phyloP scores from a whole-genome alignment of 2,329 filamentous ascomycete genomes.

The Alternaria viburni region DNA sequence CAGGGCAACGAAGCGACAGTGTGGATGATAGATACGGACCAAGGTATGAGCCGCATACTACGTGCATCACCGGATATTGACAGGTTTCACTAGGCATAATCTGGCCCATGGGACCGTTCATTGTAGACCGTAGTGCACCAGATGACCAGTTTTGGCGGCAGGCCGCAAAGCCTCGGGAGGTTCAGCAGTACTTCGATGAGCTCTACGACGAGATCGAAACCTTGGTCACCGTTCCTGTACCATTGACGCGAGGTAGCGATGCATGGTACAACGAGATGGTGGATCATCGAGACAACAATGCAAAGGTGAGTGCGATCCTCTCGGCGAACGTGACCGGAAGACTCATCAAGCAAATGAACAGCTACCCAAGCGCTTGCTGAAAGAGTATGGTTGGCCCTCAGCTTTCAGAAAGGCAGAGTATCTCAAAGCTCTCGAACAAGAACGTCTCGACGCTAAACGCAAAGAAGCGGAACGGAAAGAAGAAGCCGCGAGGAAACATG shows the following conservation, averaged over 20 bases:
- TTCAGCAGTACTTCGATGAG: conserved; percentile 3
- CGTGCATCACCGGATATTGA: neutral
- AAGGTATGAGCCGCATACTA: conserved; percentile 1
- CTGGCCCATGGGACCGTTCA: neutral
- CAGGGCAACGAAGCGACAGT: conserved; percentile 4
- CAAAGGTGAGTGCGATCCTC: neutral
- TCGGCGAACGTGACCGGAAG: neutral
- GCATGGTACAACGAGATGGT: neutral
- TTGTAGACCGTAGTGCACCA: conserved; percentile 1
- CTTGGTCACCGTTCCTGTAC: conserved; percentile 2
- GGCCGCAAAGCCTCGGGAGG: neutral
- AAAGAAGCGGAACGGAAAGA: neutral
- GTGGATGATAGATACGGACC: conserved; percentile 6
- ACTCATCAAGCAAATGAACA: neutral
- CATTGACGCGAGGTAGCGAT: neutral
- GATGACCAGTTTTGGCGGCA: conserved; percentile 1
- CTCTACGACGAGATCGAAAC: neutral
- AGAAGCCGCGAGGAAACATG: neutral
- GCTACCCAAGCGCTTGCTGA: neutral
- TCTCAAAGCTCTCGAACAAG: neutral
- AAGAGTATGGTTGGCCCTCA: neutral
- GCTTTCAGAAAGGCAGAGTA: neutral
- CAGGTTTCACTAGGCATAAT: neutral
- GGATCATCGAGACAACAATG: neutral
- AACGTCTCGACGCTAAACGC: neutral